Evolutionary conservation across 352 stramenopile species (phyloP).

Genomic region (Globisporangium nunn): DNA sequence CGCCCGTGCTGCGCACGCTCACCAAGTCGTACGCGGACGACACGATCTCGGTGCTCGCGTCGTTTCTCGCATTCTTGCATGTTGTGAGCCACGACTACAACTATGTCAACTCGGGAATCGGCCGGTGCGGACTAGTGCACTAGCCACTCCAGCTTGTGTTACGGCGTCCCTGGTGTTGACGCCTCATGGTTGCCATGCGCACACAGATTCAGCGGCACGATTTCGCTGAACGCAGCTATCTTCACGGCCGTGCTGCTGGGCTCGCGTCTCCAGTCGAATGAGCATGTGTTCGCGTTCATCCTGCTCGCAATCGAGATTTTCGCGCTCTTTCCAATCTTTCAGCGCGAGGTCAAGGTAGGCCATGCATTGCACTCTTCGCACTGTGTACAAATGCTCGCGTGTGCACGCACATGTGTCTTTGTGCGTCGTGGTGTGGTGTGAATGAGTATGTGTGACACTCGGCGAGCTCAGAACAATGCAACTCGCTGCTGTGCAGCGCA

Average conservation of each 20-base stretch:
- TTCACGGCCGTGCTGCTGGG: slow-evolving; percentile 89
- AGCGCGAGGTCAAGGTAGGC: slow-evolving; percentile 73
- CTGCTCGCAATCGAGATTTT: slow-evolving; percentile 89
- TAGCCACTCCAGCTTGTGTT: neutral
- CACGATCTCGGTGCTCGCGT: slow-evolving; percentile 87
- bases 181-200: neutral
- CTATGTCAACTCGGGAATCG: slow-evolving; percentile 80
- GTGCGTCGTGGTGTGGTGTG: neutral
- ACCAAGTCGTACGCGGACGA: slow-evolving; percentile 88
- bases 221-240: slow-evolving; percentile 90
- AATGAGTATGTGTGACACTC: neutral
- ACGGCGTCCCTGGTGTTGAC: neutral
- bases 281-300: slow-evolving; percentile 89
- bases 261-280: slow-evolving; percentile 86
- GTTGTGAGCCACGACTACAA: slow-evolving; percentile 89
- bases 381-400: neutral
- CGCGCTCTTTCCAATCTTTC: slow-evolving; percentile 84
- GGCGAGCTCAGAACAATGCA: slow-evolving; percentile 7
- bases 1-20: slow-evolving; percentile 86
- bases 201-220: slow-evolving; percentile 75
- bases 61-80: slow-evolving; percentile 73
- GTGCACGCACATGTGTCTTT: neutral
- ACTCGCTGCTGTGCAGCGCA: slow-evolving; percentile 20
- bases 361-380: neutral
- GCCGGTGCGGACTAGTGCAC: slow-evolving; percentile 23